These are phyloP conservation scores for Tulasnella calospora DNA, from an alignment of 768 basidiomycete species.

Conservation along the genomic window DNA sequence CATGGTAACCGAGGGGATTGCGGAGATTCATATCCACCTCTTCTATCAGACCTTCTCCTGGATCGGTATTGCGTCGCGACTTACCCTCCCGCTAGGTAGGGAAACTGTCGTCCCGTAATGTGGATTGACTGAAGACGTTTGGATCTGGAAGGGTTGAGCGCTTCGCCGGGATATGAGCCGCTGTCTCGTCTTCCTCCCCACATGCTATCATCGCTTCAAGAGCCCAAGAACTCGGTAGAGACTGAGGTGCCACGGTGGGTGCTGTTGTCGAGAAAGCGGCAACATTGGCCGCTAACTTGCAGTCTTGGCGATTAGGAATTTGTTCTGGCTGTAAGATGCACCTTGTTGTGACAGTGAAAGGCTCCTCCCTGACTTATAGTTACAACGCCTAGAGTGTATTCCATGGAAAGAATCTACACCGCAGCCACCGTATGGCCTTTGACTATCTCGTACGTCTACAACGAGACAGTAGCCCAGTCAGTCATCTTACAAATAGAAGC, in stretches of 20 bases:
- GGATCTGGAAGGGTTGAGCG: constrained; percentile 2
- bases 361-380: too few species aligned
- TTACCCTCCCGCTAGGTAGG: background rate
- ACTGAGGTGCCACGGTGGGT: background rate
- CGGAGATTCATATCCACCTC: background rate
- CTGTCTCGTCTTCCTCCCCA: constrained; percentile 9
- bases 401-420: constrained; percentile 7
- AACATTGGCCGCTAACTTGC: background rate
- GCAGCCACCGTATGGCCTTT: constrained; percentile 18
- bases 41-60: constrained; percentile 1
- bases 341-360: background rate
- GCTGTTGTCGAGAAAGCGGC: background rate
- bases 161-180: background rate
- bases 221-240: background rate
- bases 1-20: too few species aligned
- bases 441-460: background rate
- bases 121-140: background rate
- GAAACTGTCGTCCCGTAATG: background rate
- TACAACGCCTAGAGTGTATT: background rate
- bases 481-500: background rate
- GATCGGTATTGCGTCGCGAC: background rate
- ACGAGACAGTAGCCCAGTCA: too few species aligned
- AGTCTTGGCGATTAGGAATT: background rate
- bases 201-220: background rate
- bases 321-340: constrained; percentile 11